Conservation (phyloP, 108 stramenopile genomes). For the Nannochloropsis salina region DNA sequence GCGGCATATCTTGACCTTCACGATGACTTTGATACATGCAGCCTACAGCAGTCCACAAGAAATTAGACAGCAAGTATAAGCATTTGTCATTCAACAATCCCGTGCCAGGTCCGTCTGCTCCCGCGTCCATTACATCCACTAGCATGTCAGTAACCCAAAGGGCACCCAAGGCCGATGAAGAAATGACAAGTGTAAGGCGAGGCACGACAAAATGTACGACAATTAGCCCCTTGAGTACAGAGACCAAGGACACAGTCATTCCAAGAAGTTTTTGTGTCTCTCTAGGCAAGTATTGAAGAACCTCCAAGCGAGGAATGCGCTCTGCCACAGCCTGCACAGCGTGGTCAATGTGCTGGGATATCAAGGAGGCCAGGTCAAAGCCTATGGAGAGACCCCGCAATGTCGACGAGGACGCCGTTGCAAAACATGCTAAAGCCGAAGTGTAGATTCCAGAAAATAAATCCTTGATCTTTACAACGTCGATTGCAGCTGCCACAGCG, state of each 20-base stretch:
- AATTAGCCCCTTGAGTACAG: neutral
- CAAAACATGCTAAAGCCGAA: constrained; percentile 20
- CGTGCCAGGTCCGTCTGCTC: neutral
- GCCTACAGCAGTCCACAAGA: neutral
- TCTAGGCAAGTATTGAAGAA: neutral
- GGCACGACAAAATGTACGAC: constrained; percentile 18
- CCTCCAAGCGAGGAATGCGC: neutral
- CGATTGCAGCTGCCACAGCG: constrained; percentile 14
- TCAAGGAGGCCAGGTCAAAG: constrained; percentile 12
- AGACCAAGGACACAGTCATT: constrained; percentile 10
- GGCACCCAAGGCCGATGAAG: constrained; percentile 16
- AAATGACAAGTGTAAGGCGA: neutral
- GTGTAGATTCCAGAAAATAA: neutral
- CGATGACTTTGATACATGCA: neutral
- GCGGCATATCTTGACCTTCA: neutral
- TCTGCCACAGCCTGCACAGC: neutral
- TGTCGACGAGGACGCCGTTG: neutral
- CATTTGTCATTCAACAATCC: neutral
- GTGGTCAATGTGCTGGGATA: neutral
- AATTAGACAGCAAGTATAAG: neutral
- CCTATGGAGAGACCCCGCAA: constrained; percentile 14
- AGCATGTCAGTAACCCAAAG: neutral
- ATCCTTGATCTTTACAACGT: neutral
- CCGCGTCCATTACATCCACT: neutral
- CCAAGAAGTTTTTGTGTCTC: constrained; percentile 17